These are phyloP conservation scores for Byssochlamys sp. DNA, from an alignment of 2,329 filamentous ascomycete species.

Conservation along the genomic window DNA sequence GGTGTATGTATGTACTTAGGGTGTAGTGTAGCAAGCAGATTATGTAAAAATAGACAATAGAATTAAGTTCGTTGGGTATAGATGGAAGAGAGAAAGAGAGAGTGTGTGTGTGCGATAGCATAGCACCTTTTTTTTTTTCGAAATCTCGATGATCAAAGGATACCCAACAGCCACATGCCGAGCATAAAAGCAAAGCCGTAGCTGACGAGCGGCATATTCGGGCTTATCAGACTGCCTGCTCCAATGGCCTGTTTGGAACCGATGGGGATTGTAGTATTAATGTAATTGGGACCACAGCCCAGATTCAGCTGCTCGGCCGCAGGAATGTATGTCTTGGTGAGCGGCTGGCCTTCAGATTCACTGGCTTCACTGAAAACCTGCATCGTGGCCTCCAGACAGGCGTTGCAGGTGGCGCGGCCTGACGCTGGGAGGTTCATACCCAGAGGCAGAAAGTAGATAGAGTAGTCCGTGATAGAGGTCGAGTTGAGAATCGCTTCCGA, in stretches of 20 bases:
- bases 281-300: constrained; percentile 48
- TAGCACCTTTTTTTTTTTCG: neutral
- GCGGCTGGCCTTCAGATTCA: constrained; percentile 53
- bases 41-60: neutral
- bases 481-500: constrained; percentile 73
- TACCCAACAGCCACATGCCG: neutral
- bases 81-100: neutral
- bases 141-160: neutral
- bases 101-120: neutral
- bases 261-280: constrained; percentile 37
- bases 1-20: neutral
- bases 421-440: constrained; percentile 60
- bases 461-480: constrained; percentile 59
- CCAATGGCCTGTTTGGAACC: constrained; percentile 10
- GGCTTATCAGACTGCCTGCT: neutral
- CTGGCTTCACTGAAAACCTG: constrained; percentile 63
- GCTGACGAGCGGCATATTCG: neutral
- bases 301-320: constrained; percentile 67
- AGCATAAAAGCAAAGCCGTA: neutral
- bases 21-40: neutral
- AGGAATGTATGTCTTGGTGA: constrained; percentile 58
- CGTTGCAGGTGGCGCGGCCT: constrained; percentile 62
- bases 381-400: constrained; percentile 74
- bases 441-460: constrained; percentile 77
- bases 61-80: neutral